Percentiles rank a stretch among this genome's conserved stretches.
These are phyloP conservation scores for Penstemon davidsonii DNA, from an alignment of 257 asterid species.

Conservation along the genomic window DNA sequence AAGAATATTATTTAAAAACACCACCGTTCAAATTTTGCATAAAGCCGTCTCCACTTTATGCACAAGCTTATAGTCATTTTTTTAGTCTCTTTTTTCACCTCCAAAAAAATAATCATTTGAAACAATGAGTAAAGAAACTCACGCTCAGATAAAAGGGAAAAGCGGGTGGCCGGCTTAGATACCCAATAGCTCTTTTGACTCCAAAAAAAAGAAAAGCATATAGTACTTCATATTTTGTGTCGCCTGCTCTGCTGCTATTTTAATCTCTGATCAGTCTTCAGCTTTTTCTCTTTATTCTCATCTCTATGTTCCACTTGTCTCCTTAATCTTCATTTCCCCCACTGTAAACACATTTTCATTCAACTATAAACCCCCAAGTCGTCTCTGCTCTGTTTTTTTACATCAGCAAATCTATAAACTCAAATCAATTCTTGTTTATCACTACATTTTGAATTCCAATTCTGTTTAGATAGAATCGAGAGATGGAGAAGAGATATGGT, in stretches of 20 bases:
- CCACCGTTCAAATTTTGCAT: neutral
- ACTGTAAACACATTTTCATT: neutral
- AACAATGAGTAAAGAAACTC: constrained; percentile 35
- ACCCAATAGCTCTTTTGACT: constrained; percentile 35
- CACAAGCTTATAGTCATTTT: neutral
- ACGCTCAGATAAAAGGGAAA: constrained; percentile 36
- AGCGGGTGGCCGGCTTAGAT: constrained; percentile 41
- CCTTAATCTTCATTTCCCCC: constrained; percentile 18
- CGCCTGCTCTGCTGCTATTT: constrained; percentile 28
- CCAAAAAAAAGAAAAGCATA: constrained; percentile 45
- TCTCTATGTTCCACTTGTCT: constrained; percentile 43
- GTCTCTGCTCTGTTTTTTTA: neutral
- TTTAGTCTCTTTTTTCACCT: neutral
- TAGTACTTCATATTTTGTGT: constrained; percentile 20
- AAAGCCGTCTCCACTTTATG: constrained; percentile 23
- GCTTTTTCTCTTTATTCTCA: neutral
- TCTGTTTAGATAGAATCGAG: neutral
- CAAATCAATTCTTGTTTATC: neutral
- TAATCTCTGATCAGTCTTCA: neutral
- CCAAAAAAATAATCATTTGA: constrained; percentile 32
- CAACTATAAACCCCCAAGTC: constrained; percentile 9
- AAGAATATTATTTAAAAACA: neutral
- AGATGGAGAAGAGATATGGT: constrained; percentile 24
- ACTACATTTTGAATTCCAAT: neutral
- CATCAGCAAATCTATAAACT: neutral